A percentile compares a stretch with the other conserved stretches of the same genome.
Conservation (phyloP, 2,329 filamentous ascomycete genomes). For the Sporothrix brunneoviolacea region DNA sequence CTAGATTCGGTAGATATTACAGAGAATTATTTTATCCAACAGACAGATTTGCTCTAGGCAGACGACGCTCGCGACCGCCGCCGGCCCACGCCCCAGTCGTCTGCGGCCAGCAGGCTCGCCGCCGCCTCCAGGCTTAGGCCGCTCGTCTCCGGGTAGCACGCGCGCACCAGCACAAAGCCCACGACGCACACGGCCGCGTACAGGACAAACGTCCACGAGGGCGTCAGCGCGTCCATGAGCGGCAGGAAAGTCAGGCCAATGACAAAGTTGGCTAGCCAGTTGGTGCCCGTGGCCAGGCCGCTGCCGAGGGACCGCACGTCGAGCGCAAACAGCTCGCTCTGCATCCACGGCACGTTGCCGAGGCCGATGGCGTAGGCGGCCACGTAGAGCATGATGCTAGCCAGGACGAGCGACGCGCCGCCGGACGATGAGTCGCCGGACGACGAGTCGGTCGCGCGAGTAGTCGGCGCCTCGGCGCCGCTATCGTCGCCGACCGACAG, state of each 20-base stretch:
- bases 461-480: too few species aligned
- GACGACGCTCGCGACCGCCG: background rate
- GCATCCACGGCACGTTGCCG: constrained; percentile 94
- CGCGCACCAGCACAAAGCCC: constrained; percentile 64
- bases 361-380: constrained; percentile 80
- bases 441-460: constrained; percentile 17
- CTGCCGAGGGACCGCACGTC: constrained; percentile 66
- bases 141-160: constrained; percentile 79
- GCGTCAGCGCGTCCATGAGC: constrained; percentile 70
- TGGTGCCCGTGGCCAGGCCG: constrained; percentile 70
- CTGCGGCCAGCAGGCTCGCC: constrained; percentile 60
- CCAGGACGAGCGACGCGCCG: constrained; percentile 53
- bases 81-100: constrained; percentile 63
- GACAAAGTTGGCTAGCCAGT: constrained; percentile 80
- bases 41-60: too few species aligned
- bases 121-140: constrained; percentile 78
- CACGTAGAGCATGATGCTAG: constrained; percentile 76
- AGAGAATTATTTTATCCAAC: too few species aligned
- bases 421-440: constrained; percentile 6
- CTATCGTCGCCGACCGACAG: constrained; percentile 24
- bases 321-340: constrained; percentile 83
- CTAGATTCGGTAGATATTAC: too few species aligned
- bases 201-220: constrained; percentile 70
- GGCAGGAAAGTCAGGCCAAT: constrained; percentile 83
- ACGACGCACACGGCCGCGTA: constrained; percentile 65